Evolutionary conservation across 257 asterid genomes (phyloP), one percentile per base, ranked within the genome.

Genomic region (Plantago ovata): DNA sequence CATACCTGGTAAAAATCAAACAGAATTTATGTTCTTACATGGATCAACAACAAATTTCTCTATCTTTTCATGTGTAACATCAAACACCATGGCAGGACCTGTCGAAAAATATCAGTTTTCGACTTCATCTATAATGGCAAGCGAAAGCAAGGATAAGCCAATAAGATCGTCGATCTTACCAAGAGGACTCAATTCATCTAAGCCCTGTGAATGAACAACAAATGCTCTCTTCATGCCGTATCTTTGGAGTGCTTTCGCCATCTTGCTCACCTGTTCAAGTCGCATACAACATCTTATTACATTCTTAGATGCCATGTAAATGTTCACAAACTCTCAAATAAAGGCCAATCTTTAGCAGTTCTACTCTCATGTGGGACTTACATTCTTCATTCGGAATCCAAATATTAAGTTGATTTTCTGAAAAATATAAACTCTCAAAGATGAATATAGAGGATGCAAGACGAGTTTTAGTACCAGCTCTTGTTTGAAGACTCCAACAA

Each of bases 101-200:
- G 84, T 61, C 38, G 40, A 67, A 45, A 64, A 36, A 3, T 14
- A n/a, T 38, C 56, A 9, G 32, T 15, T 19, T 11, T 11, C 45
- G 56, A 8, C 45, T 21, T 44, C 42, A 28, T 7, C 11, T 60
- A 24, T 8, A 20, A 43, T 16, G 23, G 36, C 45, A 51, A 12
- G 19, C 19, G 10, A 10, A 51, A 13, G n/a, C 50, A 41, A 24
- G 62, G 53, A 32, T 41, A 28, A 53, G 44, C 33, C 15, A 23
- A 15, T 16, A 52, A n/a, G n/a, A n/a, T n/a, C n/a, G n/a, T n/a
- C n/a, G n/a, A n/a, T n/a, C n/a, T 41, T 75, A 89, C 97, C 97
- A 8, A 89, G 87, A 53, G 97, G 97, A 67, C 97, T 89, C 80
- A 89, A 78, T 79, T 86, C 95, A 44, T 86, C 97, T 10, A 89